Evolutionary conservation across 352 stramenopile genomes (phyloP).

Genomic region (Globisporangium orthogonon): DNA sequence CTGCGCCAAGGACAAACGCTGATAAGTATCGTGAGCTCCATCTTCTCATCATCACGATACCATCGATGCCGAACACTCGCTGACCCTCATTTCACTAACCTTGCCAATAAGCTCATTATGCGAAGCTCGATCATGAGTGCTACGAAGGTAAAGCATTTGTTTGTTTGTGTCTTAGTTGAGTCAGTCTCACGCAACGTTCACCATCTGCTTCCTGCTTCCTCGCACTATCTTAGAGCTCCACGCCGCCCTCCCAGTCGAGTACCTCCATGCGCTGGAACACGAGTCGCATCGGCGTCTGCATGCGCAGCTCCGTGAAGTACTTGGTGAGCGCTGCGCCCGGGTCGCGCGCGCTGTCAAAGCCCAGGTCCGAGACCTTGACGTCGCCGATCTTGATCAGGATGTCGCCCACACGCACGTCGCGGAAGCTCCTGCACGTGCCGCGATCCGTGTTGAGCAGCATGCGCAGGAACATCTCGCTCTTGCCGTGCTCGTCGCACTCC

Average conservation of each 20-base stretch:
- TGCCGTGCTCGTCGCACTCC: conserved; percentile 32
- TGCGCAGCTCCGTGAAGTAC: conserved; percentile 56
- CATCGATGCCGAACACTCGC: no score
- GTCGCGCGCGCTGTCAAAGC: conserved; percentile 26
- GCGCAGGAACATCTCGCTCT: conserved; percentile 46
- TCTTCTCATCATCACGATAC: no score
- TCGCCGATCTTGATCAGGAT: conserved; percentile 59
- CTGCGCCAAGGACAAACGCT: no score
- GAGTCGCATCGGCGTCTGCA: conserved; percentile 45
- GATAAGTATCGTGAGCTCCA: no score
- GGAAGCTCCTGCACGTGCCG: conserved; percentile 57
- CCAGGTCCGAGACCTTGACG: conserved; percentile 54
- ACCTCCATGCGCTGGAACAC: conserved; percentile 66
- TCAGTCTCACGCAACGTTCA: not conserved
- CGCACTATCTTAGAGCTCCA: conserved; percentile 34
- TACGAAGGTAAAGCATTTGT: no score
- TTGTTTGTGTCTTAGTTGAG: not conserved
- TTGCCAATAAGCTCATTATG: no score
- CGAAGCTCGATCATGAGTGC: no score
- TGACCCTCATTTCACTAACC: no score
- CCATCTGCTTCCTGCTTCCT: not conserved
- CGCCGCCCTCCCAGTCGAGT: conserved; percentile 64
- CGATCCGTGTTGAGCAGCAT: conserved; percentile 76
- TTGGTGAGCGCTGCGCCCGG: conserved; percentile 52
- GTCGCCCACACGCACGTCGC: conserved; percentile 51